Base-by-base conservation (phyloP, 345 rosid genomes). In the Ailanthus altissimus region DNA sequence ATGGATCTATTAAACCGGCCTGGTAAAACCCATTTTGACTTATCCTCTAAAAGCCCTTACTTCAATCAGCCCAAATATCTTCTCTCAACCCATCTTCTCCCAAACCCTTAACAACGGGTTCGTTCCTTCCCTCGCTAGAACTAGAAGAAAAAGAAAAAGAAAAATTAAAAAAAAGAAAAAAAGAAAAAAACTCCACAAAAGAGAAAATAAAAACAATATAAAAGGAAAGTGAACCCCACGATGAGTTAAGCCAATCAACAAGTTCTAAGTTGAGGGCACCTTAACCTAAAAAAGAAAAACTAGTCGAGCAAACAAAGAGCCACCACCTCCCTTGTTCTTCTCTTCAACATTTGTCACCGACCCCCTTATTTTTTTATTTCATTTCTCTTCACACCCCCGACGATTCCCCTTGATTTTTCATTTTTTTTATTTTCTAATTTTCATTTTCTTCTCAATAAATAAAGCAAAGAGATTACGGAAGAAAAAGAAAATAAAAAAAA, bases 271-370 rank as follows among this genome's bases (percentile, higher is more conserved):
- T 50, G 8, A 20, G 47, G 66, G 42, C 23, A 49, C 59, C 32
- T 28, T n/a, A 42, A 72, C 62, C 32, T 56, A 38, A 8, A 36
- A 53, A 36, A 10, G n/a, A 8, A 36, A 53, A 36, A 10, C 12
- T 8, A 21, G 18, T 60, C 57, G 10, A 49, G 13, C n/a, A 12
- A 23, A 5, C 57, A 1, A 13, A 12, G 32, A 45, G 25, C 56
- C 75, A 47, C 51, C 51, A 12, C 16, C 54, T 23, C 40, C n/a
- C 6, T 40, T 13, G 36, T 21, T 42, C 64, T 56, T 6, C 67
- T 25, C 66, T 43, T 9, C 51, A 58, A 46, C 67, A 59, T 59
- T 73, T 58, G 45, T 28, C 28, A 60, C 76, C 66, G 54, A 72
- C 23, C 25, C 8, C 63, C 4, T 11, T 46, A 25, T 45, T 54